Evolutionary conservation across 345 rosid genomes (phyloP), one percentile per base, ranked within the genome.

Genomic region (Acer yangbiense): DNA sequence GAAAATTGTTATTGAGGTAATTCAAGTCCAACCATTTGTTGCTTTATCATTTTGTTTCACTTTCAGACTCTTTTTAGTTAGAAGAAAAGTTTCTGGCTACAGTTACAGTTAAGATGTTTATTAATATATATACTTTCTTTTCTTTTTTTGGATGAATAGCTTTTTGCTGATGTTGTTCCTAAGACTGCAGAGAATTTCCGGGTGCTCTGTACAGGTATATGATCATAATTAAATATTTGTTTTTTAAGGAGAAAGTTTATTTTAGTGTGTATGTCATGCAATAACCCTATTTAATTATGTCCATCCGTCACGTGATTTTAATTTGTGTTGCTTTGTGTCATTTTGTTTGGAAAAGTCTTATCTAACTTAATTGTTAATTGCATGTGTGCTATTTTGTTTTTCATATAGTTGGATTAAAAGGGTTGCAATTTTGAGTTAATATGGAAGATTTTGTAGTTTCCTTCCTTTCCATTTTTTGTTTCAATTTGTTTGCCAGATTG

Each of bases 181-280:
- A 93, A 83, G 90, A 93, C 99, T 20, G 95, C 96, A 0, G 98
- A 97, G 77, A 97, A 97, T 86, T 97, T 97, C 60, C 93, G 98
- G 69, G 92, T 95, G 73, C 97, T 97, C 62, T 97, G 98, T 80
- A 91, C 97, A 83, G 99, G 99, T 94, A 88, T 48, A 43, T 76
- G 21, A 10, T 11, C 8, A 21, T 62, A 43, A 21, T 79, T 79
- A 44, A 32, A 48, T 58, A 29, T 46, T 69, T 14, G 5, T 61
- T 60, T 64, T 27, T 29, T 57, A n/a, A 3, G 18, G 72, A 29
- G 11, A 29, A n/a, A 35, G 27, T 43, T 13, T 46, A 44, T 48
- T 23, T 39, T 13, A 35, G 35, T 55, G 39, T 2, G 27, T 29
- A 44, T 44, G 16, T 62, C 44, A 44, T 23, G 57, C 17, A 3